Evolutionary conservation across 805 yeast genomes (phyloP).

Genomic region (Kuraishia capsulata): DNA sequence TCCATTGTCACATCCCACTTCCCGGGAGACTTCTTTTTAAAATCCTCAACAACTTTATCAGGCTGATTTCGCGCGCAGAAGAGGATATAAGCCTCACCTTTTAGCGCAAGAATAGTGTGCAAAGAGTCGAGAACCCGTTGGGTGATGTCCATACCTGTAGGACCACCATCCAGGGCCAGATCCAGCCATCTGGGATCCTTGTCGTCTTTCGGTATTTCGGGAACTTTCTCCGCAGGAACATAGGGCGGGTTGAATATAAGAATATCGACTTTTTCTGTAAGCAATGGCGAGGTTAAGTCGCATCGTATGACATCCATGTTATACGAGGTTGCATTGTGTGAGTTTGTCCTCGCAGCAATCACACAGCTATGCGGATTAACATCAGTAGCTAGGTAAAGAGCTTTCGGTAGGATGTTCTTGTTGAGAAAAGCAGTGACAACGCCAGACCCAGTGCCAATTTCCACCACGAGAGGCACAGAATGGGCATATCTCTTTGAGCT

Average conservation of each 20-base stretch:
- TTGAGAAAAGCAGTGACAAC: constrained; percentile 73
- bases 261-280: constrained; percentile 46
- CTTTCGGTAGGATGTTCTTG: constrained; percentile 41
- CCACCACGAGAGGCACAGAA: constrained; percentile 51
- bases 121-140: constrained; percentile 47
- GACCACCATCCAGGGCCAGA: constrained; percentile 84
- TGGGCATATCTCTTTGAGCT: constrained; percentile 13
- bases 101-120: constrained; percentile 36
- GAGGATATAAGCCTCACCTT: constrained; percentile 78
- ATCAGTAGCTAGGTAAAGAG: constrained; percentile 63
- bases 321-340: constrained; percentile 10
- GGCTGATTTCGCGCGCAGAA: constrained; percentile 93
- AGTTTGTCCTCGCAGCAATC: constrained; percentile 34
- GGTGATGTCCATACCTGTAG: constrained; percentile 85
- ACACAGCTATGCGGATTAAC: constrained; percentile 70
- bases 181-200: constrained; percentile 71
- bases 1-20: constrained; percentile 47
- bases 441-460: constrained; percentile 92
- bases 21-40: constrained; percentile 26
- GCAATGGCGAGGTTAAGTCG: constrained; percentile 44
- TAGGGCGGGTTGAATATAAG: constrained; percentile 93
- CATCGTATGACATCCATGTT: constrained; percentile 45
- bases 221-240: constrained; percentile 80
- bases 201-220: constrained; percentile 39
- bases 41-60: constrained; percentile 37